Conservation (phyloP, 306 rosid species). For the Cercis canadensis region DNA sequence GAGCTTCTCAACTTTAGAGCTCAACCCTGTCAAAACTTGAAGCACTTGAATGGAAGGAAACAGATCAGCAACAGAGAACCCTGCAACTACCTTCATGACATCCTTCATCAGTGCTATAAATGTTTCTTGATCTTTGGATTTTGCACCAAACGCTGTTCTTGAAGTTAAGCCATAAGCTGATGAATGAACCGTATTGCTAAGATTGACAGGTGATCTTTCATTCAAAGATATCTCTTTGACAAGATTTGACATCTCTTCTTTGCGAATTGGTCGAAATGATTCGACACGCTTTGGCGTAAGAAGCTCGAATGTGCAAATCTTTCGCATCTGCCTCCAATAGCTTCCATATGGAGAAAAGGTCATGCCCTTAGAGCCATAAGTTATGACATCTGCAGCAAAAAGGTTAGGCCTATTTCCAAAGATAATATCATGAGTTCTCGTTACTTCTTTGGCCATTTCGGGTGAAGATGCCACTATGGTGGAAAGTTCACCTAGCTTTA, state of each 20-base stretch:
- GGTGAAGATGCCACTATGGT: conserved; percentile 45
- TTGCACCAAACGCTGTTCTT: conserved; percentile 35
- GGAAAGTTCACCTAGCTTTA: conserved; percentile 41
- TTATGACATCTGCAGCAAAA: conserved; percentile 1
- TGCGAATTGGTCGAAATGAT: conserved; percentile 31
- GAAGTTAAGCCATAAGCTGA: conserved; percentile 35
- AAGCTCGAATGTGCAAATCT: conserved; percentile 36
- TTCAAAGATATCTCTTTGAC: conserved; percentile 20
- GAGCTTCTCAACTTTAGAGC: too few relatives aligned
- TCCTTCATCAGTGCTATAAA: conserved; percentile 26
- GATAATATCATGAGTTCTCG: conserved; percentile 45
- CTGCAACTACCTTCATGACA: conserved; percentile 7
- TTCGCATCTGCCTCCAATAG: conserved; percentile 43
- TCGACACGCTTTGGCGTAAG: conserved; percentile 30
- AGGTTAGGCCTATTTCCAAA: conserved; percentile 43
- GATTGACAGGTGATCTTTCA: conserved; percentile 41
- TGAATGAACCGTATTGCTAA: conserved; percentile 16
- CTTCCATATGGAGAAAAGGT: conserved; percentile 35
- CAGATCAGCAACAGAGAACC: conserved; percentile 37
- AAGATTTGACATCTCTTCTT: conserved; percentile 33
- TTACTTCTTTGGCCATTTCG: conserved; percentile 44
- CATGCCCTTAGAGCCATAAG: conserved; percentile 26
- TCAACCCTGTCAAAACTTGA: too few relatives aligned
- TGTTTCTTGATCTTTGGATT: conserved; percentile 39
- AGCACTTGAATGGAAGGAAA: conserved; percentile 35